Base-by-base conservation (phyloP, 169 alveolate species). In the Cyclospora cayetanensis region DNA sequence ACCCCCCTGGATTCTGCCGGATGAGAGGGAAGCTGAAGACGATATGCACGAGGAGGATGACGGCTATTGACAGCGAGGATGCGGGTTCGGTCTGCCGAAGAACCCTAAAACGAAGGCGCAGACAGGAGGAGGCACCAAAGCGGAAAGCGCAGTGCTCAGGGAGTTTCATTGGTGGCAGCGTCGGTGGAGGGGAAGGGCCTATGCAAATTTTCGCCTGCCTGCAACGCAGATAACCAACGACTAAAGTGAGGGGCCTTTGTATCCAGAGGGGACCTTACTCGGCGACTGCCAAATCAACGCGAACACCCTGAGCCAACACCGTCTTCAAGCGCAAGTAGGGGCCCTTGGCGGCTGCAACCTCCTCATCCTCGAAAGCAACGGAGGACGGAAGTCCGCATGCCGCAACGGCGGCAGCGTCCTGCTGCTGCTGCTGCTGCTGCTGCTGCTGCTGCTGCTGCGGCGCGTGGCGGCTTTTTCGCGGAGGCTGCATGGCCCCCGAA, bases 311-410 rank as follows among this genome's bases (percentile, higher is more conserved):
- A 25, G 86, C 41, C 86, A 76, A 29, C 39, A 76, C 86, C 41
- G 86, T 76, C 68, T 76, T 76, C 65, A 76, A 43, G 29, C 86
- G 86, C 20, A 76, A 29, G 86, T 76, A 76, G 68, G 86, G 86
- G 25, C 43, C 86, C 46, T 55, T 76, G 5, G 86, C 86, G 22
- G 86, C 60, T 31, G 86, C 86, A 42, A 55, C 60, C 31, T 76
- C 86, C 86, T 76, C 86, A 42, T 76, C 86, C 86, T 76, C 86
- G 25, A 43, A 18, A 15, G 68, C 22, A 0, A 27, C 39, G 27
- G 85, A 74, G 60, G 25, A 15, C 11, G 85, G 68, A 27, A 66
- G 31, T 43, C 86, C 66, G 5, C 68, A n/a, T 35, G 65, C 86
- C 50, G 86, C 46, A 43, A 1, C 65, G 41, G 41, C 86, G 34